phyloP scores from a whole-genome alignment of 2,329 filamentous ascomycete genomes.

The Penicillium griseofulvum region DNA sequence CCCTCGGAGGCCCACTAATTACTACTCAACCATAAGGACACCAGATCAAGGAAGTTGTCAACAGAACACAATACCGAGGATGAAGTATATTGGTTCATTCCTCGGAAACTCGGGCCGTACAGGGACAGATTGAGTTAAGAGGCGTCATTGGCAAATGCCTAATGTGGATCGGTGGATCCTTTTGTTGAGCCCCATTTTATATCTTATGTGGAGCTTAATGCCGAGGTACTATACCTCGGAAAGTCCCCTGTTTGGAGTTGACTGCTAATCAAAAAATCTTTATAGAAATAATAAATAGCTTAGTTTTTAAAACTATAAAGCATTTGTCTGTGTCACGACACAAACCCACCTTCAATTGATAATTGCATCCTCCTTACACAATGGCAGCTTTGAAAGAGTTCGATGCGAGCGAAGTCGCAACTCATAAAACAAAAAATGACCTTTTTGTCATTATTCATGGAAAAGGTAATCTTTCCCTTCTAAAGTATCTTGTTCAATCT shows the following conservation, averaged over 20 bases:
- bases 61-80: background rate
- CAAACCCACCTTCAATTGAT: background rate
- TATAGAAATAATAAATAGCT: background rate
- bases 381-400: slow-evolving; percentile 14
- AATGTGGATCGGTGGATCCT: background rate
- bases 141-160: background rate
- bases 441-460: slow-evolving; percentile 57
- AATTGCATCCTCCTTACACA: background rate
- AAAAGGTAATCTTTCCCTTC: slow-evolving; percentile 41
- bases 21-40: background rate
- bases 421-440: slow-evolving; percentile 49
- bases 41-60: background rate
- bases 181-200: background rate
- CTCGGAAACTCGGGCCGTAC: slow-evolving; percentile 2
- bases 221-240: slow-evolving; percentile 8
- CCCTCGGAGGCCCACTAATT: background rate
- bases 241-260: background rate
- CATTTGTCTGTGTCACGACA: background rate
- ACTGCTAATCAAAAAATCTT: background rate
- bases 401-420: slow-evolving; percentile 38
- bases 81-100: background rate
- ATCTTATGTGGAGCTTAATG: background rate
- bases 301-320: background rate
- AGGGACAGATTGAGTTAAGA: background rate
- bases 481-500: background rate